Evolutionary conservation across 495 filamentous ascomycete genomes (phyloP).

Genomic region (Hypoxylon fuscum): DNA sequence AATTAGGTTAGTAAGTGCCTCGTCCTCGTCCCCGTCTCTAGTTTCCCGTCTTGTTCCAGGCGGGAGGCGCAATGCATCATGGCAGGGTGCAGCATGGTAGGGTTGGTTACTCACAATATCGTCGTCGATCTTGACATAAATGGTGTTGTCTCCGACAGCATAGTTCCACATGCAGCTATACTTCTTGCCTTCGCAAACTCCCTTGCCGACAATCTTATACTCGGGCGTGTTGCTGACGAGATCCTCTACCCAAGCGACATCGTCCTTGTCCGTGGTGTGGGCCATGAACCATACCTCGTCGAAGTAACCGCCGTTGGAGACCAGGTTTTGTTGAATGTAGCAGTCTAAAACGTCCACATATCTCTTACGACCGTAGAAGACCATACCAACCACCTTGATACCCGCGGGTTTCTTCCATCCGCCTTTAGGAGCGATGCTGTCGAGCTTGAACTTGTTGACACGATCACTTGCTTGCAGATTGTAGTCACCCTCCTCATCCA

Average conservation of each 20-base stretch:
- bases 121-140: slow-evolving; percentile 67
- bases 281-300: slow-evolving; percentile 65
- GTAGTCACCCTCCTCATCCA: slow-evolving; percentile 32
- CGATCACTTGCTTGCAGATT: slow-evolving; percentile 19
- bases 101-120: slow-evolving; percentile 52
- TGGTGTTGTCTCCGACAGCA: slow-evolving; percentile 48
- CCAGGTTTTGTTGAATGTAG: slow-evolving; percentile 65
- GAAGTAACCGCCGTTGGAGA: slow-evolving; percentile 60
- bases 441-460: slow-evolving; percentile 20
- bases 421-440: slow-evolving; percentile 36
- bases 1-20: slow-evolving; percentile 19
- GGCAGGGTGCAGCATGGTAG: not conserved
- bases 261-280: slow-evolving; percentile 54
- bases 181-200: slow-evolving; percentile 41
- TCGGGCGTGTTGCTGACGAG: slow-evolving; percentile 41
- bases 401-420: slow-evolving; percentile 51
- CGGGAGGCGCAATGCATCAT: too few species aligned
- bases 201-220: slow-evolving; percentile 39
- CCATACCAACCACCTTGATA: slow-evolving; percentile 58
- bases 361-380: slow-evolving; percentile 56
- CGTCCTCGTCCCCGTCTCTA: not conserved
- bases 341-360: slow-evolving; percentile 61
- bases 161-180: slow-evolving; percentile 49
- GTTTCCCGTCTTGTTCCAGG: not conserved
- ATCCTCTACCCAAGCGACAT: slow-evolving; percentile 58